Base-by-base conservation (phyloP, 2,329 filamentous ascomycete species). In the Stagonosporopsis rhizophila region DNA sequence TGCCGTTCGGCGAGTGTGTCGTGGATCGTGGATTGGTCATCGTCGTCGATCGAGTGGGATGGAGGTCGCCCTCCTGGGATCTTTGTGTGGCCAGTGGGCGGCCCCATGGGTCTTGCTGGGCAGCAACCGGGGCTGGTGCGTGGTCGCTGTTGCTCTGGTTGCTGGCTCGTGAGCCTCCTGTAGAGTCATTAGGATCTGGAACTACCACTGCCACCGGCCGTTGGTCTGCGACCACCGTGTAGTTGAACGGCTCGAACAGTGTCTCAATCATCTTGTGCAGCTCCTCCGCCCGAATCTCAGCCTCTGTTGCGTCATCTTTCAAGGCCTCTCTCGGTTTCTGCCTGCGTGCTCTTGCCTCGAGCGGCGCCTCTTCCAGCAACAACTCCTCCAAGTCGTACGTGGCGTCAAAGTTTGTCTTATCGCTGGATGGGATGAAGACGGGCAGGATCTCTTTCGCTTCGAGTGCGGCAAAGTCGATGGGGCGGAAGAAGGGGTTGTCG, bases 331-430 rank as follows among this genome's bases (percentile, higher is more conserved):
- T 85, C 2, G 95, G 95, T 76, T 98, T 97, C 75, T 98, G 95
- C 71, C 94, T 88, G 65, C 95, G 86, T 46, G 95, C 92, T 69
- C 95, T 85, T 52, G 95, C 95, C 77, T 99, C 95, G 5, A 99
- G 80, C 1, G 95, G 95, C 12, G 95, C 95, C 74, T 99, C 95
- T 76, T 99, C 95, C 40, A 99, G 78, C 2, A 99, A 79, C 19
- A 99, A 77, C 75, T 99, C 95, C 73, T 99, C 95, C 46, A 99
- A 80, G 75, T 99, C 95, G 73, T 99, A 98, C 0, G 95, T 99
- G 4, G 95, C 95, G 76, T 99, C 95, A 65, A 99, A 99, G 75
- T 99, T 99, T 3, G 95, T 98, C 83, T 99, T 99, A 44, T 98
- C 95, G 52, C 92, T 93, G 0, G 94, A 96, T 0, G 95, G 95